Percentiles rank a stretch among this genome's conserved stretches.
Evolutionary conservation across 2,329 filamentous ascomycete genomes (phyloP).

Genomic region (Fusarium pseudocircinatum): DNA sequence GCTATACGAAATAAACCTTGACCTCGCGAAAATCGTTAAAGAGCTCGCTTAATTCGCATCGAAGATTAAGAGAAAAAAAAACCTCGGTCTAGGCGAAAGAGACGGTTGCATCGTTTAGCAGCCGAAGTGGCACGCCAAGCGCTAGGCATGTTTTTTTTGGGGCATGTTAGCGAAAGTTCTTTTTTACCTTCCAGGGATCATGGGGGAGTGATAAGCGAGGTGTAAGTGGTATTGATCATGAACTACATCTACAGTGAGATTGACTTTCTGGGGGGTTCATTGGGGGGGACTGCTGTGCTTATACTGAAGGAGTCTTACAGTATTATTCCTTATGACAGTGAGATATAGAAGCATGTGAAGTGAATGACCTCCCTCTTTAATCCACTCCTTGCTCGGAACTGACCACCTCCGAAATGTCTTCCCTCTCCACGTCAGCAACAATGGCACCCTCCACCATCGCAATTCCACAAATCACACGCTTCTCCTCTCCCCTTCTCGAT

Average conservation of each 20-base stretch:
- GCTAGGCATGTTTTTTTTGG: background rate
- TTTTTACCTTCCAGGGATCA: background rate
- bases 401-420: slow-evolving; percentile 16
- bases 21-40: background rate
- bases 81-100: slow-evolving; percentile 29
- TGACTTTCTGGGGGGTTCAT: background rate
- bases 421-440: slow-evolving; percentile 22
- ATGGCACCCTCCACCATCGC: background rate
- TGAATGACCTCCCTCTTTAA: slow-evolving; percentile 2
- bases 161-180: slow-evolving; percentile 5
- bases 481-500: slow-evolving; percentile 14
- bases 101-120: slow-evolving; percentile 40
- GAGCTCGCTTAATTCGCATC: slow-evolving; percentile 11
- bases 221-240: background rate
- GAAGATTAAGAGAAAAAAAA: background rate
- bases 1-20: slow-evolving; percentile 18
- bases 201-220: slow-evolving; percentile 29
- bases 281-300: background rate
- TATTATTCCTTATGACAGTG: too few relatives aligned
- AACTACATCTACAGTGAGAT: background rate
- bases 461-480: slow-evolving; percentile 19
- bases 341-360: background rate
- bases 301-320: background rate
- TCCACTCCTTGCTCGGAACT: slow-evolving; percentile 20
- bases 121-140: slow-evolving; percentile 33